Evolutionary conservation across 2,329 filamentous ascomycete genomes (phyloP), one percentile per base, ranked within the genome.

Genomic region (Trichoderma atroviride): DNA sequence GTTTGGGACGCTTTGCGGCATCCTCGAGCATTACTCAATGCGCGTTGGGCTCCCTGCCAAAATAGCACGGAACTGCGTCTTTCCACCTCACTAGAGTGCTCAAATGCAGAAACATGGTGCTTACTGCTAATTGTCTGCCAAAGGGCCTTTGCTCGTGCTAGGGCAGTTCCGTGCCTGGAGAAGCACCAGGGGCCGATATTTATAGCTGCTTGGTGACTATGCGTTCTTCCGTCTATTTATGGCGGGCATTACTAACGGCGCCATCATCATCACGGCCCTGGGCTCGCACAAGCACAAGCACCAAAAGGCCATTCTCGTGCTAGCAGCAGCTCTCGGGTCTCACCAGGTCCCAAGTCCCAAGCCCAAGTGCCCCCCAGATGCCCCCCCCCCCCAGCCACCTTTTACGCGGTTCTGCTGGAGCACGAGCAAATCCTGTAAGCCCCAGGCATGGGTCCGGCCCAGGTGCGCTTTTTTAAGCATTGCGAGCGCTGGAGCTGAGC

Each of bases 211-310:
- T 27, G 56, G n/a, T 50, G n/a, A 10, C 22, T 50, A 10, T 35
- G 33, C 33, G 33, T 22, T 24, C n/a, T 29, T 29, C 19, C 40
- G 61, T 37, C 61, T 67, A 67, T 67, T 67, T 59, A 52, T 67
- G 63, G 63, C 33, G 29, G 2, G 5, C 6, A 27, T 67, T 67
- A 52, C 29, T 67, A 47, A 67, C 40, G 37, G 24, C 53, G 22
- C 55, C 52, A 56, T 56, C 27, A 55, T 13, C 52, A 55, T 31
- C 52, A 19, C 14, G 31, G 37, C 19, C 40, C 40, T 43, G 40
- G 40, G 9, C 40, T 43, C 16, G 31, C 56, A 24, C 14, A 55
- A 27, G 13, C 52, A 43, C 40, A n/a, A 19, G 40, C 40, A 43
- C 24, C 16, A 37, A 58, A 16, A 37, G n/a, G 22, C 55, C 31